These are phyloP conservation scores for Solanum hybrid DNA, from an alignment of 305 asterid genomes.

Conservation along the genomic window DNA sequence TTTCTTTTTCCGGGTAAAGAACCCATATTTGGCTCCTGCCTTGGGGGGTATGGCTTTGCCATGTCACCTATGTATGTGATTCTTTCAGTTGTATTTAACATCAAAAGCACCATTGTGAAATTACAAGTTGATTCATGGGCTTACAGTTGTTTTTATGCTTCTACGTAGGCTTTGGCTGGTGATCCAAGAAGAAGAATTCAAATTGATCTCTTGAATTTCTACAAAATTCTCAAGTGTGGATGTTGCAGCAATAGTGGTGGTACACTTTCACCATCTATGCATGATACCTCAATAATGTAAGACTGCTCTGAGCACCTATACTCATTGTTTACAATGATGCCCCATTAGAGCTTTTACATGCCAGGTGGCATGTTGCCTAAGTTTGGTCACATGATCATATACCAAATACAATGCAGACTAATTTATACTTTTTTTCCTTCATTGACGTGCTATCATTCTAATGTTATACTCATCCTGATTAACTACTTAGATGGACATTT, in stretches of 20 bases:
- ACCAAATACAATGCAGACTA: neutral
- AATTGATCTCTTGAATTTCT: constrained; percentile 67
- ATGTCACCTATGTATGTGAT: neutral
- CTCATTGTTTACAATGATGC: neutral
- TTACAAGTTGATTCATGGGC: neutral
- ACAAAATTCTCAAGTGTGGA: constrained; percentile 54
- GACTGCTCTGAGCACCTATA: constrained; percentile 3
- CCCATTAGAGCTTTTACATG: neutral
- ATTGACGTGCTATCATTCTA: neutral
- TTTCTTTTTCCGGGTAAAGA: neutral
- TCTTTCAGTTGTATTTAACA: neutral
- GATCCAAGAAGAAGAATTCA: constrained; percentile 95
- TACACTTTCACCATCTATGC: constrained; percentile 52
- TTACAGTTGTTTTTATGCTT: neutral
- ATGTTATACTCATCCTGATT: neutral
- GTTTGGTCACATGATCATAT: neutral
- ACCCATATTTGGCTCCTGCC: neutral
- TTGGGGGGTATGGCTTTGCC: neutral
- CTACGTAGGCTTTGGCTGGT: constrained; percentile 57
- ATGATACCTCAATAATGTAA: constrained; percentile 74
- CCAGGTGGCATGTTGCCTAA: neutral
- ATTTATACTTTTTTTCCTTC: neutral
- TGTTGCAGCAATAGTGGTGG: constrained; percentile 61
- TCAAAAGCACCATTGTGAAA: neutral
- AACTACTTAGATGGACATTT: neutral